phyloP scores from a whole-genome alignment of 768 basidiomycete species.

The Kwoniella sp. region DNA sequence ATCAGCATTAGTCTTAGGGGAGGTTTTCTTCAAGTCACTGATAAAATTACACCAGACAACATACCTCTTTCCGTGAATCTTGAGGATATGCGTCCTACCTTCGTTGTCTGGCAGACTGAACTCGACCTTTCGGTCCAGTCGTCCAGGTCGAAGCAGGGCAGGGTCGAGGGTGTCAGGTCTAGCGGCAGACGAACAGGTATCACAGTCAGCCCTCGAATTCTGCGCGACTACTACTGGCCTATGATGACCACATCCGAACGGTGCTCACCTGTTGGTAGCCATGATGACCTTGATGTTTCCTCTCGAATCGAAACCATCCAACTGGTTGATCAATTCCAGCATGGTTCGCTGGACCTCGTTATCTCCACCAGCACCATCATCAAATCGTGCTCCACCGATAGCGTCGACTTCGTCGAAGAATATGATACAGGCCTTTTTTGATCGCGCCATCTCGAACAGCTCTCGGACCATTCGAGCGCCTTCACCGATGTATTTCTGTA shows the following conservation, averaged over 20 bases:
- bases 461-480: conserved; percentile 99
- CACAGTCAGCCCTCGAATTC: too few relatives aligned
- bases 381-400: conserved; percentile 95
- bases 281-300: conserved; percentile 99
- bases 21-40: too few relatives aligned
- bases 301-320: conserved; percentile 96
- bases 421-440: conserved; percentile 98
- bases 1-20: not conserved
- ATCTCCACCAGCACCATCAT: conserved; percentile 97
- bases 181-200: conserved; percentile 1
- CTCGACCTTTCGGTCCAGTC: conserved; percentile 94
- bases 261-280: conserved; percentile 88
- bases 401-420: conserved; percentile 99
- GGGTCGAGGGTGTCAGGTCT: conserved; percentile 98
- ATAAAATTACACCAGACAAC: too few relatives aligned
- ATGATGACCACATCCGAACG: not conserved
- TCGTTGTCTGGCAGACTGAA: conserved; percentile 93
- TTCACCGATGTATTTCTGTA: conserved; percentile 99
- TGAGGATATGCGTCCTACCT: conserved; percentile 92
- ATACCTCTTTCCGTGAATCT: conserved; percentile 92
- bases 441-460: conserved; percentile 97
- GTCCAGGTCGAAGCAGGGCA: conserved; percentile 90
- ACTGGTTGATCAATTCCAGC: conserved; percentile 97
- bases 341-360: conserved; percentile 99
- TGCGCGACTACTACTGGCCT: not conserved